Percentiles rank a stretch among this genome's conserved stretches.
Conservation (phyloP, 176 grass and related monocot species). For the Eleusine coracana region DNA sequence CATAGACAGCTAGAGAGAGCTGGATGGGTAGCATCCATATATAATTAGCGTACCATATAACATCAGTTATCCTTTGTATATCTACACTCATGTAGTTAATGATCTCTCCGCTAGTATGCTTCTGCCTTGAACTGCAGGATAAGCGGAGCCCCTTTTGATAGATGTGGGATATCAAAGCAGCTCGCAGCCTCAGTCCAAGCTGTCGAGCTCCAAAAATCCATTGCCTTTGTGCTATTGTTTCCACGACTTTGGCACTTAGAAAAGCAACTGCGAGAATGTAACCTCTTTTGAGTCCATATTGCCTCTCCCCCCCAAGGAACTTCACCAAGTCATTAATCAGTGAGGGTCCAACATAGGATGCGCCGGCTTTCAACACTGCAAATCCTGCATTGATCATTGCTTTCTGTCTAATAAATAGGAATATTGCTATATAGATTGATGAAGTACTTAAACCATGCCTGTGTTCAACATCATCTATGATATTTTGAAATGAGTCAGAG, state of each 20-base stretch:
- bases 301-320: constrained; percentile 76
- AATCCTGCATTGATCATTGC: constrained; percentile 79
- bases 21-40: constrained; percentile 97
- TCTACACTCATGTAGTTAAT: constrained; percentile 99
- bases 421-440: constrained; percentile 80
- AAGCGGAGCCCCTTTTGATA: constrained; percentile 85
- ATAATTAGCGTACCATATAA: constrained; percentile 84
- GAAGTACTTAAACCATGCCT: constrained; percentile 62
- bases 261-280: constrained; percentile 71
- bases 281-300: constrained; percentile 74
- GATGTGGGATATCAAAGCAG: constrained; percentile 80
- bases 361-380: constrained; percentile 73
- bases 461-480: constrained; percentile 60
- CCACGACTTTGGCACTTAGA: constrained; percentile 84
- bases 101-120: constrained; percentile 91
- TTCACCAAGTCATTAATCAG: constrained; percentile 83
- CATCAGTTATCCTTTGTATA: constrained; percentile 91
- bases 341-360: constrained; percentile 92
- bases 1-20: constrained; percentile 69
- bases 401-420: constrained; percentile 75
- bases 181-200: constrained; percentile 79
- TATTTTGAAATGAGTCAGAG: constrained; percentile 67
- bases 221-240: constrained; percentile 76
- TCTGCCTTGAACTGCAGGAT: constrained; percentile 76
- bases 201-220: constrained; percentile 90